A percentile compares a stretch with the other conserved stretches of the same genome.
phyloP scores from a whole-genome alignment of 768 basidiomycete genomes.

The Chlorophyllum brunneum region DNA sequence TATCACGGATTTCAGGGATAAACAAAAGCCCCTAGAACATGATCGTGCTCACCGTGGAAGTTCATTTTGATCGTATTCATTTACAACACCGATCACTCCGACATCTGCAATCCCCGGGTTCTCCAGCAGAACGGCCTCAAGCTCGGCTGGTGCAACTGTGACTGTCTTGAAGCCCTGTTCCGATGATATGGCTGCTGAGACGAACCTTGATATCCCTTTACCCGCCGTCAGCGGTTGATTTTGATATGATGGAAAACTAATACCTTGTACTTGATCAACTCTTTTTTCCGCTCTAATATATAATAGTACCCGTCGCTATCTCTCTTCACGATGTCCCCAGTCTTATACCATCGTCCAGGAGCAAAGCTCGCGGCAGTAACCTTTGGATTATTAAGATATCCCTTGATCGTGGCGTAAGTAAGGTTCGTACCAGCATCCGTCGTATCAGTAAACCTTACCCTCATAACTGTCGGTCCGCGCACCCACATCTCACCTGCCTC shows the following conservation, averaged over 20 bases:
- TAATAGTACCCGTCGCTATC: conserved; percentile 58
- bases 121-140: conserved; percentile 57
- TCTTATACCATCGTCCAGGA: conserved; percentile 64
- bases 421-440: background rate
- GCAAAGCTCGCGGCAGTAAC: conserved; percentile 58
- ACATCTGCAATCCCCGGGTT: conserved; percentile 60
- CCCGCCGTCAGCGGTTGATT: background rate
- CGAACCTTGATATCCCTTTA: conserved; percentile 22
- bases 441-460: conserved; percentile 27
- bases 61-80: conserved; percentile 54
- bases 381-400: conserved; percentile 57
- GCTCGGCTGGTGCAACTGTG: conserved; percentile 63
- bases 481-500: conserved; percentile 67
- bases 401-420: conserved; percentile 26
- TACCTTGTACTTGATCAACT: conserved; percentile 58
- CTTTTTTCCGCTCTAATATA: conserved; percentile 58
- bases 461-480: conserved; percentile 64
- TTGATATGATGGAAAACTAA: background rate
- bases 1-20: conserved; percentile 14
- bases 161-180: background rate
- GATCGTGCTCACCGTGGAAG: conserved; percentile 47
- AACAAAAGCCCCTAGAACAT: background rate
- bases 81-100: conserved; percentile 61
- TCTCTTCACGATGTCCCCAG: conserved; percentile 60
- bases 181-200: background rate